Percentiles rank a stretch among this genome's conserved stretches.
phyloP scores from a whole-genome alignment of 306 rosid genomes.

The Biancaea sappan region DNA sequence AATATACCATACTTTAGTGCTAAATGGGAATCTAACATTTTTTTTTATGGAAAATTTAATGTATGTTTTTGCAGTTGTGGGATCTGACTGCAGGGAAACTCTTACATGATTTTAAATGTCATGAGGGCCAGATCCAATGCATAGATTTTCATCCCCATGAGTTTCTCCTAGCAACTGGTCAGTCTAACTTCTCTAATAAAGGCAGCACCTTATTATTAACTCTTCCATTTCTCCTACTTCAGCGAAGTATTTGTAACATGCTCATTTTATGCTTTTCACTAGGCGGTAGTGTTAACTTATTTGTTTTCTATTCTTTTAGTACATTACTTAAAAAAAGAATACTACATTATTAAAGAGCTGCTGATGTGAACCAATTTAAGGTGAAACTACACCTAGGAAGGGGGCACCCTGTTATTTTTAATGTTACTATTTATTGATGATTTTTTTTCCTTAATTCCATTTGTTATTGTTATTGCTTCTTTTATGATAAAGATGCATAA shows the following conservation, averaged over 20 bases:
- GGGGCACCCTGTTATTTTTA: neutral
- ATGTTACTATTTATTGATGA: neutral
- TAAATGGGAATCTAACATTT: constrained; percentile 5
- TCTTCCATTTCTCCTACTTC: neutral
- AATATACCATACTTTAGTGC: constrained; percentile 19
- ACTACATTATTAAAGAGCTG: neutral
- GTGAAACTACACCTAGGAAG: constrained; percentile 3
- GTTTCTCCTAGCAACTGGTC: constrained; percentile 97
- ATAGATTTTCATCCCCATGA: constrained; percentile 98
- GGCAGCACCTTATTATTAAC: neutral
- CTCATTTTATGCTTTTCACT: neutral
- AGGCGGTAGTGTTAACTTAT: neutral
- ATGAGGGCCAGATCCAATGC: constrained; percentile 96
- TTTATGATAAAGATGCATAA: neutral
- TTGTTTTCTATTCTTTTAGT: neutral
- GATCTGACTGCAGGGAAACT: constrained; percentile 98
- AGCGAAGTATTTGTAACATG: neutral
- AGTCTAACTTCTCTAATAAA: constrained; percentile 37
- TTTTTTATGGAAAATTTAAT: constrained; percentile 4
- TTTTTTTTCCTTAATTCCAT: neutral
- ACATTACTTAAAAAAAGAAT: neutral
- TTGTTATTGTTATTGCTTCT: neutral
- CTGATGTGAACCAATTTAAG: neutral
- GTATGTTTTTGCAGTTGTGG: constrained; percentile 72
- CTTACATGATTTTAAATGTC: constrained; percentile 90